phyloP scores from a whole-genome alignment of 2,329 filamentous ascomycete genomes.

The Zymoseptoria ardabiliae region DNA sequence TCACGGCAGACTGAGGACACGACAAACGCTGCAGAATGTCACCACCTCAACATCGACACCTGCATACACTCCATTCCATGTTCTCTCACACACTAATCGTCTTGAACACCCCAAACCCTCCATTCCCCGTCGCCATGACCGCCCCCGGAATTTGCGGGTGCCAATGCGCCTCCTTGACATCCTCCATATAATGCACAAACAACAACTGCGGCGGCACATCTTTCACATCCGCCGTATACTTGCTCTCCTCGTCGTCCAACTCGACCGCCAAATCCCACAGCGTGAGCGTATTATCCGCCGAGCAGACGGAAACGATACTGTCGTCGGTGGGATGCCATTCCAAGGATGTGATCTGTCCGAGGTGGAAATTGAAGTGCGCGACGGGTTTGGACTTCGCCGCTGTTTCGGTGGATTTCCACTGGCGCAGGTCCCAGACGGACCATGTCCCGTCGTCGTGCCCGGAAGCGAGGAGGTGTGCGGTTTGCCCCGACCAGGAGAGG shows the following conservation, averaged over 20 bases:
- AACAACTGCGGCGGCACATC: conserved; percentile 91
- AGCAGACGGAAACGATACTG: conserved; percentile 86
- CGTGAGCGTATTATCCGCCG: conserved; percentile 88
- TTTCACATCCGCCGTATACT: conserved; percentile 74
- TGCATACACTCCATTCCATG: neutral
- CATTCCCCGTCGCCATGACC: conserved; percentile 81
- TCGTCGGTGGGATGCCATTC: conserved; percentile 98
- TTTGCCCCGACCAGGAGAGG: conserved; percentile 87
- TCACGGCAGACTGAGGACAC: neutral
- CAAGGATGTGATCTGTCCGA: conserved; percentile 88
- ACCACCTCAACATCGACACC: neutral
- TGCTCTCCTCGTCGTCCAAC: conserved; percentile 92
- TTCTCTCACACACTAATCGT: conserved; percentile 32
- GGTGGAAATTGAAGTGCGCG: conserved; percentile 92
- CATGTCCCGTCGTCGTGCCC: conserved; percentile 90
- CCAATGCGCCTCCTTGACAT: conserved; percentile 95
- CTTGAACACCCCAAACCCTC: conserved; percentile 58
- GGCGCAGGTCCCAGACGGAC: conserved; percentile 91
- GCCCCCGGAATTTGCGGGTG: conserved; percentile 90
- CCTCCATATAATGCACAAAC: conserved; percentile 94
- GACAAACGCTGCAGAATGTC: neutral
- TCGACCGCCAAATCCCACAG: conserved; percentile 96
- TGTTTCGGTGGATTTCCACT: conserved; percentile 64
- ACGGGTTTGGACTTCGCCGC: conserved; percentile 62
- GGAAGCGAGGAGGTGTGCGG: conserved; percentile 80